Evolutionary conservation across 2,329 filamentous ascomycete genomes (phyloP), one percentile per base, ranked within the genome.

Genomic region (Rhinocladiella similis): DNA sequence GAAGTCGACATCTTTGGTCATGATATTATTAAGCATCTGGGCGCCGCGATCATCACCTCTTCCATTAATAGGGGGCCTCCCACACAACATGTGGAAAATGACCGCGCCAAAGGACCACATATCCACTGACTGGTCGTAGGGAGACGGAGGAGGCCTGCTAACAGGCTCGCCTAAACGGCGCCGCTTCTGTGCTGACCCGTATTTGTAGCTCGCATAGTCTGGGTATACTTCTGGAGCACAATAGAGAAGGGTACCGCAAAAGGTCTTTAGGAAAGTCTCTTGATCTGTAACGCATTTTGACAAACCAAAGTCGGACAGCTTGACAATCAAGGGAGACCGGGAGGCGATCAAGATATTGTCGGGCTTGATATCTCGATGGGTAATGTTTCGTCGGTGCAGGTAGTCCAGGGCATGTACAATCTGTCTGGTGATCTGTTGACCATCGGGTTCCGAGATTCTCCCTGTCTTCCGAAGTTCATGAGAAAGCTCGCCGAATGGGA

Each of bases 311-410:
- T 99, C 94, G 0, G 94, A 96, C 13, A 99, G 79, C 73, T 99
- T 97, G 65, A 97, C 88, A 13, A 83, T 79, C 47, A 96, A 83
- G 0, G 92, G 91, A 5, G 87, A 78, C 9, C 84, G 70, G 1
- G 85, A 87, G 10, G 86, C 80, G 63, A 97, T 89, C 39, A 99
- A 80, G 59, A 99, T 97, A 68, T 99, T 99, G 77, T 99, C 94
- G 0, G 94, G 94, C 70, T 99, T 99, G 68, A 99, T 91, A 72
- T 99, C 94, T n/a, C 94, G 88, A 73, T 99, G 94, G 0, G 93
- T 97, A 65, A 99, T 97, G 68, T 88, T 91, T 66, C 89, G 87
- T 51, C 81, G 78, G 71, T 99, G 94, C 7, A 99, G 79, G 70
- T 99, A 97, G 27, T 85, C 85, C 50, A 99, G 77, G 1, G 93